A percentile compares a stretch with the other conserved stretches of the same genome.
Evolutionary conservation across 2,329 filamentous ascomycete genomes (phyloP).

Genomic region (Chaetomium globosum): DNA sequence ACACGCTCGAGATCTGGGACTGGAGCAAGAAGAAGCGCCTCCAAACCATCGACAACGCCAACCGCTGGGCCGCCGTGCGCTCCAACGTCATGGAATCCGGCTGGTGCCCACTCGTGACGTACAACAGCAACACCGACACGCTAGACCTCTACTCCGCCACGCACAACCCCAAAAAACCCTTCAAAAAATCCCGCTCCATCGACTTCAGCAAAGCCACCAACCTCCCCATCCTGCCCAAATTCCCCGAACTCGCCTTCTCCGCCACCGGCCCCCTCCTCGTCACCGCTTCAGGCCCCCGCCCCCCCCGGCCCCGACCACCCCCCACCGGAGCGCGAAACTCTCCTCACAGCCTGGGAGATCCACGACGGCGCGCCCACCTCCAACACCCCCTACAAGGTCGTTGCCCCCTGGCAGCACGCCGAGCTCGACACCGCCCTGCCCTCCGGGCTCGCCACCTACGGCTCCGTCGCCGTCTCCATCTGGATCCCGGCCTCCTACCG

Average conservation of each 20-base stretch:
- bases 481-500: constrained; percentile 47
- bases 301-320: constrained; percentile 45
- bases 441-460: constrained; percentile 44
- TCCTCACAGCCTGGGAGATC: constrained; percentile 48
- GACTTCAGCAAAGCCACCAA: constrained; percentile 41
- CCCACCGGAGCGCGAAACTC: constrained; percentile 44
- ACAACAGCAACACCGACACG: constrained; percentile 40
- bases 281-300: constrained; percentile 46
- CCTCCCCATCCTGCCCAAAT: constrained; percentile 45
- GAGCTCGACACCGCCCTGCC: constrained; percentile 48
- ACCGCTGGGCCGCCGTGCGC: constrained; percentile 46
- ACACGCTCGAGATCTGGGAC: constrained; percentile 47
- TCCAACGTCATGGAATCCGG: constrained; percentile 43
- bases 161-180: constrained; percentile 44
- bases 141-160: constrained; percentile 44
- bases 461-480: constrained; percentile 46
- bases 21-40: constrained; percentile 47
- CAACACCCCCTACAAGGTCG: constrained; percentile 43
- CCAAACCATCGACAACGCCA: constrained; percentile 44
- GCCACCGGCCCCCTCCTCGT: constrained; percentile 46
- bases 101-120: constrained; percentile 44
- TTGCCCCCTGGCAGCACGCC: constrained; percentile 44
- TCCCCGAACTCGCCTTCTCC: constrained; percentile 47
- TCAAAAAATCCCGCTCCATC: constrained; percentile 43
- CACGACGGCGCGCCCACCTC: constrained; percentile 34